Base-by-base conservation (phyloP, 345 rosid genomes). In the Linum tenue region DNA sequence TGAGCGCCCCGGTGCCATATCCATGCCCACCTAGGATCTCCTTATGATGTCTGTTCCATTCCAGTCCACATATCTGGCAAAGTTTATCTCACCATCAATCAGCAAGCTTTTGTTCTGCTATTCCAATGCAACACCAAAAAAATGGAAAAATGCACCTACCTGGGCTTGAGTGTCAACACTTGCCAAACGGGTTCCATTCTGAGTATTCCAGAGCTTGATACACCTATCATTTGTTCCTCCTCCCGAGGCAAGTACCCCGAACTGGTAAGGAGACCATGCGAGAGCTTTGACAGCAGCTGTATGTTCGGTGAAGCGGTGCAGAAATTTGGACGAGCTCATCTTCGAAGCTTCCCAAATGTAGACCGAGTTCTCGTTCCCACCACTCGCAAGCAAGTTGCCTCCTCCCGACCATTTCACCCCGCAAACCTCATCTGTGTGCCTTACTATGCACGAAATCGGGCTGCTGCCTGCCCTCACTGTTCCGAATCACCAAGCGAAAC, bases 1-100 rank as follows among this genome's bases (percentile, higher is more conserved):
- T 66, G 65, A 58, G 55, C 56, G 51, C 63, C 6, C 61, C 67
- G 22, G 31, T 15, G 43, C 85, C 69, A 51, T 63, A 76, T 43
- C 85, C 88, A 72, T 79, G 85, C 39, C 84, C 88, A 43, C 82
- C 79, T 64, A 81, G 17, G 60, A 84, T 69, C 79, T 84, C 88
- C 62, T 81, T 79, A 69, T 77, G 85, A 74, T 81, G 88, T 66
- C 74, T 81, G 76, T 81, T 84, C 85, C 85, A 84, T 37, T 81
- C 83, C 69, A 81, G 72, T 56, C 83, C 87, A 70, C 82, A 76
- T 38, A 81, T 67, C 85, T 84, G 76, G 35, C 53, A 17, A 55
- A 16, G 31, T 12, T 48, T 63, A 16, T 65, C 64, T 43, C 39
- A 9, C 38, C 44, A 53, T 62, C 57, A 15, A 11, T 53, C 39